Conservation (phyloP, 768 basidiomycete genomes). For the Kwoniella shandongensis region DNA sequence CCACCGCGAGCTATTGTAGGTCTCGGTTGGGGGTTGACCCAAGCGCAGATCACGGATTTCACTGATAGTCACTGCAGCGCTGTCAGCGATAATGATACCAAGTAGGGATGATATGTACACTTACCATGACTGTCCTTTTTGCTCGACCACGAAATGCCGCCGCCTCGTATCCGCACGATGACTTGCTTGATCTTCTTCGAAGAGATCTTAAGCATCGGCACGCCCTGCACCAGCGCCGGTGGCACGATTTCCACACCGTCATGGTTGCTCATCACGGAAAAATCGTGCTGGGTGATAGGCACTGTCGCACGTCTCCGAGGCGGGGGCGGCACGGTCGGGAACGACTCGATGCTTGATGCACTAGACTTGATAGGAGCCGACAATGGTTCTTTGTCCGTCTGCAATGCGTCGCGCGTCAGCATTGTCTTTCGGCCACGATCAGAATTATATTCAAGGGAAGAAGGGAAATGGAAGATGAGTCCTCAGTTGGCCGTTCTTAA, state of each 20-base stretch:
- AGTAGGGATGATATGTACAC: not conserved
- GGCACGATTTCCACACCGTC: constrained; percentile 21
- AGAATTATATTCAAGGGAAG: not conserved
- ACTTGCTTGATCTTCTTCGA: constrained; percentile 71
- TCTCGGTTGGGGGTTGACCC: constrained; percentile 59
- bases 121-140: constrained; percentile 23
- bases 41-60: constrained; percentile 82
- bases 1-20: constrained; percentile 69
- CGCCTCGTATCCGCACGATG: constrained; percentile 71
- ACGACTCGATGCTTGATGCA: too few relatives aligned
- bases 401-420: not conserved
- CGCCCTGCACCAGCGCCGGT: constrained; percentile 29
- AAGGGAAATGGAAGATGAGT: constrained; percentile 11
- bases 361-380: not conserved
- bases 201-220: constrained; percentile 77
- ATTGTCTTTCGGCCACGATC: not conserved
- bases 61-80: constrained; percentile 72
- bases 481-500: constrained; percentile 45
- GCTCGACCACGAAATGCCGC: constrained; percentile 55
- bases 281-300: not conserved
- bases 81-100: not conserved
- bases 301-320: not conserved
- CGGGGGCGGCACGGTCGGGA: constrained; percentile 9
- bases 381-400: not conserved
- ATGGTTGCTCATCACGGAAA: constrained; percentile 3